A percentile compares a stretch with the other conserved stretches of the same genome.
phyloP scores from a whole-genome alignment of 768 basidiomycete species.

The Coprinopsis marcescibilis region DNA sequence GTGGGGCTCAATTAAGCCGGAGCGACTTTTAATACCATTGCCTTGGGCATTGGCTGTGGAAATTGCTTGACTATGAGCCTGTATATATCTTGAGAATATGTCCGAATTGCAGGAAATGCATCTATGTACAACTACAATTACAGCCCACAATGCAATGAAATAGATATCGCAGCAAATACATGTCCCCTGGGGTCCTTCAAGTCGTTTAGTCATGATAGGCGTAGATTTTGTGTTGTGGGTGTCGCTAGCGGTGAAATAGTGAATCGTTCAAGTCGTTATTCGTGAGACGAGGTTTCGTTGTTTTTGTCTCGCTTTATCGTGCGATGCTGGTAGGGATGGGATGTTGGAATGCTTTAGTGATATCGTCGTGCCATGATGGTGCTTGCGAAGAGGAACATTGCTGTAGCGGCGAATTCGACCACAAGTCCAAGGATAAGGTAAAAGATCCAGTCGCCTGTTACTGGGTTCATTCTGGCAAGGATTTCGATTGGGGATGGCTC shows the following conservation, averaged over 20 bases:
- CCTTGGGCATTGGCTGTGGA: slow-evolving; percentile 38
- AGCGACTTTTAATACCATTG: slow-evolving; percentile 45
- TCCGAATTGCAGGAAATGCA: background rate
- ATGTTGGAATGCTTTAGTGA: background rate
- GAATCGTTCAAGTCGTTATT: slow-evolving; percentile 7
- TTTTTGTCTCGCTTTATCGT: too few relatives aligned
- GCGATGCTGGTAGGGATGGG: too few relatives aligned
- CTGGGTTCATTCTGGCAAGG: slow-evolving; percentile 50
- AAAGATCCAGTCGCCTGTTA: slow-evolving; percentile 51
- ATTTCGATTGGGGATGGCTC: slow-evolving; percentile 31
- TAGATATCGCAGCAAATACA: background rate
- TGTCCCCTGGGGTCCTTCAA: background rate
- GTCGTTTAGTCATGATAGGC: background rate
- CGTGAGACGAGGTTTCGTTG: background rate
- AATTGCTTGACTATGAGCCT: slow-evolving; percentile 76
- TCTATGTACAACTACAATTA: background rate
- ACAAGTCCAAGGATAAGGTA: slow-evolving; percentile 55
- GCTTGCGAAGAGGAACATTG: slow-evolving; percentile 44
- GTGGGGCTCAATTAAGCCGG: slow-evolving; percentile 77
- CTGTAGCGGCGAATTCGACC: slow-evolving; percentile 50
- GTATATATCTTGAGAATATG: too few relatives aligned
- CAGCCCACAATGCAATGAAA: background rate
- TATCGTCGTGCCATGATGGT: slow-evolving; percentile 28
- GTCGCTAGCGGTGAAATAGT: background rate
- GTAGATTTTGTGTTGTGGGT: background rate